These are phyloP conservation scores for Escovopsis weberi DNA, from an alignment of 2,329 filamentous ascomycete species.

Conservation along the genomic window DNA sequence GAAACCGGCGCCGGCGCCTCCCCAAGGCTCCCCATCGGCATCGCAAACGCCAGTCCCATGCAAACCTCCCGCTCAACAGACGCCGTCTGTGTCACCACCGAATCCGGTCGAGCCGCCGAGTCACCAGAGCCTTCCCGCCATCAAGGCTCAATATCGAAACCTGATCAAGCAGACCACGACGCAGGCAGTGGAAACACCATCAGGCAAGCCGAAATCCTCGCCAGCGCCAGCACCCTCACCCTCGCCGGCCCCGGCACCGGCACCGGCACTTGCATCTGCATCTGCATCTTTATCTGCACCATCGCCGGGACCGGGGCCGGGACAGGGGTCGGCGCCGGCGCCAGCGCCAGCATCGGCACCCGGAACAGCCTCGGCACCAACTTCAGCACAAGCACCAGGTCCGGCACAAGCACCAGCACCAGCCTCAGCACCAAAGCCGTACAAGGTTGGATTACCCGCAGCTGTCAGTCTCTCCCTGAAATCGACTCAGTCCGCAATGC, in stretches of 20 bases:
- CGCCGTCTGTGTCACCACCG: neutral
- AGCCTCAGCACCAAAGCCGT: conserved; percentile 13
- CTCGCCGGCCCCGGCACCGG: conserved; percentile 4
- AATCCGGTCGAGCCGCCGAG: neutral
- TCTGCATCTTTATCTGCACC: conserved; percentile 11
- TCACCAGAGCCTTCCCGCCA: conserved; percentile 5
- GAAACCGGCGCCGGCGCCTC: neutral
- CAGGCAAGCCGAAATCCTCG: conserved; percentile 7
- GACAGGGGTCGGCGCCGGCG: too few species aligned
- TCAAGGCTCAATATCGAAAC: conserved; percentile 4
- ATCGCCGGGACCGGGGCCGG: too few species aligned
- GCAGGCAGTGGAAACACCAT: conserved; percentile 4
- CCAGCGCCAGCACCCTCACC: neutral
- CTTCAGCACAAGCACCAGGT: neutral
- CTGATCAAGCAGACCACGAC: neutral
- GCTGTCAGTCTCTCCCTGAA: conserved; percentile 10
- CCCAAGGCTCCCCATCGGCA: neutral
- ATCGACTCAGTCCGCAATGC: conserved; percentile 16
- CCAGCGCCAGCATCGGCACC: neutral
- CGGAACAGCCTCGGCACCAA: neutral
- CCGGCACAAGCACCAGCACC: neutral
- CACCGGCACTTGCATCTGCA: conserved; percentile 1
- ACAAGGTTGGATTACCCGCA: conserved; percentile 18
- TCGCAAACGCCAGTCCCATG: neutral
- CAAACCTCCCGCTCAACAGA: conserved; percentile 1